Evolutionary conservation across 192 early-diverging fungal species (phyloP).

Genomic region (Backusella tuberculispora): DNA sequence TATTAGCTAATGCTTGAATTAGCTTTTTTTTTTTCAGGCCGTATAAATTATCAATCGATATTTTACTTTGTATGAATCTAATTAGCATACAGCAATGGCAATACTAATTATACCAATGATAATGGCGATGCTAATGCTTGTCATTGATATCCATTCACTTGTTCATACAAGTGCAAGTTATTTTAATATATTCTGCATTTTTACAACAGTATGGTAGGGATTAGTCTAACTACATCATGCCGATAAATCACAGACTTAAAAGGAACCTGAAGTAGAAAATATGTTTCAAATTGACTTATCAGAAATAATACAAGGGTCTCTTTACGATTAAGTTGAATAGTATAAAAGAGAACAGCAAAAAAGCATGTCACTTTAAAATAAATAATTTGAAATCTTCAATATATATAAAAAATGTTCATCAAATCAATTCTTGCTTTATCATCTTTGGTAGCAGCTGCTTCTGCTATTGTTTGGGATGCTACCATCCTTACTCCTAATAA

Average conservation of each 20-base stretch:
- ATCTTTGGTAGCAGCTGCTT: background rate
- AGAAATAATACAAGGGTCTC: background rate
- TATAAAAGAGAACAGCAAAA: background rate
- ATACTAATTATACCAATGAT: too few species aligned
- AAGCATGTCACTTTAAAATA: background rate
- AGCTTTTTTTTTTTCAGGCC: background rate
- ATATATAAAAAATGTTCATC: background rate
- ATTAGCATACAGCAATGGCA: too few species aligned
- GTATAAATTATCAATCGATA: too few species aligned
- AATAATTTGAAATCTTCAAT: background rate
- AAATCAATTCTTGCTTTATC: background rate
- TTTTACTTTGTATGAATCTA: too few species aligned
- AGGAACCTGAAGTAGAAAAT: background rate
- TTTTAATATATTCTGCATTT: too few species aligned
- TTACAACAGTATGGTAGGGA: background rate
- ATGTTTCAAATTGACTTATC: background rate
- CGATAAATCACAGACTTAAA: background rate
- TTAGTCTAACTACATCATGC: background rate
- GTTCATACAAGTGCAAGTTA: too few species aligned
- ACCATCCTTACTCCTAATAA: background rate
- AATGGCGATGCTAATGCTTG: too few species aligned
- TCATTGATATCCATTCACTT: too few species aligned
- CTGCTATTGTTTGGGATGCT: slow-evolving; percentile 19
- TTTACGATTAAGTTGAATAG: background rate
- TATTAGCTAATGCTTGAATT: background rate